Conservation (phyloP, 2,329 filamentous ascomycete genomes). For the Fusarium ambrosium region DNA sequence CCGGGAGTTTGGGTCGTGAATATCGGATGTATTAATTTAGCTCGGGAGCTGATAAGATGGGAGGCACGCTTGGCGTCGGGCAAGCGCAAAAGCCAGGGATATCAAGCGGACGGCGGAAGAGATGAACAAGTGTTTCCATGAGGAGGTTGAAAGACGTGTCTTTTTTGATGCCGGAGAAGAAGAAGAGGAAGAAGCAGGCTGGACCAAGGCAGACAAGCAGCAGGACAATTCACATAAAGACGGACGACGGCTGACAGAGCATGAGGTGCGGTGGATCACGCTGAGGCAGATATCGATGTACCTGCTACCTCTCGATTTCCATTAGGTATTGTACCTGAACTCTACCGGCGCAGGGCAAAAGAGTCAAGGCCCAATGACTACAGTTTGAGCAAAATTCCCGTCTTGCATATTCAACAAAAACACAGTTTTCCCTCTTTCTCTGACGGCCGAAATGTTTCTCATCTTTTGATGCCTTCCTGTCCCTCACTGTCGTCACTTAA, state of each 20-base stretch:
- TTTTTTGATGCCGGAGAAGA: neutral
- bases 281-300: conserved; percentile 16
- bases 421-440: neutral
- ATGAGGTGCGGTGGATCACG: conserved; percentile 24
- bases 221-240: conserved; percentile 3
- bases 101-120: neutral
- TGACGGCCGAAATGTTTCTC: conserved; percentile 19
- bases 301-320: conserved; percentile 16
- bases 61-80: neutral
- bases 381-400: neutral
- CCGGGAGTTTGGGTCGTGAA: conserved; percentile 24
- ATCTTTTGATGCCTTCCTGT: conserved; percentile 37
- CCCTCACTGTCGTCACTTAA: conserved; percentile 39
- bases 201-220: conserved; percentile 3
- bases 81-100: neutral
- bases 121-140: neutral
- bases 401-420: conserved; percentile 1
- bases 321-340: conserved; percentile 18
- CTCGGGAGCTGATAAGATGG: conserved; percentile 29
- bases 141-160: neutral
- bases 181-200: neutral
- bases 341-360: neutral
- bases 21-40: conserved; percentile 11
- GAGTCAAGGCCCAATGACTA: neutral
- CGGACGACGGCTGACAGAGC: neutral